Evolutionary conservation across 2,329 filamentous ascomycete genomes (phyloP).

Genomic region (Sporothrix inflata): DNA sequence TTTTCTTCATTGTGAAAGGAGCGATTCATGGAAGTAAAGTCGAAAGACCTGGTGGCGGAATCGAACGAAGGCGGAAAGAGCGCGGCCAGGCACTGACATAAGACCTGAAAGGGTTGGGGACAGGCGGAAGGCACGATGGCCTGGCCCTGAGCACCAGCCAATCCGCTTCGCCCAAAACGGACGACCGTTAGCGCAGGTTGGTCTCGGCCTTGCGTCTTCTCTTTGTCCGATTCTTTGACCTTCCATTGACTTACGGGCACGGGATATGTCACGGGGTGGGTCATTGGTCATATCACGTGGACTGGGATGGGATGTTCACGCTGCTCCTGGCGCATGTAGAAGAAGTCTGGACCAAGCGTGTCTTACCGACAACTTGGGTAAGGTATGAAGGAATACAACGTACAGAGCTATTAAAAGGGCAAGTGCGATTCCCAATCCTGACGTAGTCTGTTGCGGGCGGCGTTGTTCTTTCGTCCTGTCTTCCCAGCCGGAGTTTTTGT

Average conservation of each 20-base stretch:
- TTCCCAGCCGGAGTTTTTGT: neutral
- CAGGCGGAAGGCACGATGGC: constrained; percentile 16
- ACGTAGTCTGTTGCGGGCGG: neutral
- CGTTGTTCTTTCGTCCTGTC: neutral
- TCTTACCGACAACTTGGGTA: neutral
- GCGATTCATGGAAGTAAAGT: neutral
- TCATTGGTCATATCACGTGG: neutral
- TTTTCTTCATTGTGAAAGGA: neutral
- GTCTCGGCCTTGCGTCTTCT: constrained; percentile 1
- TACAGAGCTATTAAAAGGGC: neutral
- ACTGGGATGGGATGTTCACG: neutral
- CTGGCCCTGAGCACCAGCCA: neutral
- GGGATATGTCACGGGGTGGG: neutral
- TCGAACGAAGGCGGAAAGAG: constrained; percentile 4
- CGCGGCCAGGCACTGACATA: neutral
- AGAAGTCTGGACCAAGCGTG: neutral
- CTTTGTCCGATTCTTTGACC: constrained; percentile 1
- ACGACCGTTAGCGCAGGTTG: neutral
- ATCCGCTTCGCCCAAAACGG: neutral
- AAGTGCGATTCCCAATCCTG: neutral
- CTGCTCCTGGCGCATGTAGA: neutral
- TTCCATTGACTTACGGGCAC: neutral
- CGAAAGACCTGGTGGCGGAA: constrained; percentile 18
- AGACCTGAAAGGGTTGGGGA: neutral
- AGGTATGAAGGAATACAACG: neutral